A percentile compares a stretch with the other conserved stretches of the same genome.
phyloP scores from a whole-genome alignment of 2,329 filamentous ascomycete genomes.

The Ophiobolus disseminans region DNA sequence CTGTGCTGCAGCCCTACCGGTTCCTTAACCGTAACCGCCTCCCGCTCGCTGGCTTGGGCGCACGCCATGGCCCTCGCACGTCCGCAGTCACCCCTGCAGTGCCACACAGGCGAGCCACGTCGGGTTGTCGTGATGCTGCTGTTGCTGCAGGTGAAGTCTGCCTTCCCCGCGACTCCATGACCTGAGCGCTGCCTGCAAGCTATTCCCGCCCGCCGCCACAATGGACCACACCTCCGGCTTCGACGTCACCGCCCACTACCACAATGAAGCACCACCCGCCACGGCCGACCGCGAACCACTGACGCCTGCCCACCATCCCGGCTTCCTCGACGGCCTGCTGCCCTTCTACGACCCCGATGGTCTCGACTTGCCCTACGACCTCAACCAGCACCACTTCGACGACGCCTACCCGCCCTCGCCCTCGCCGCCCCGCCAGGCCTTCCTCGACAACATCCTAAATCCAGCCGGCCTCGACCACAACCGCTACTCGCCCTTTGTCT shows the following conservation, averaged over 20 bases:
- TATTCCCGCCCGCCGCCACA: conserved; percentile 22
- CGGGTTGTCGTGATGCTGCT: background rate
- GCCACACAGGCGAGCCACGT: background rate
- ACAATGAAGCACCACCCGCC: conserved; percentile 4
- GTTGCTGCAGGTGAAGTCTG: conserved; percentile 3
- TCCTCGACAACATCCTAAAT: conserved; percentile 43
- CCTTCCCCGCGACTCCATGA: conserved; percentile 2
- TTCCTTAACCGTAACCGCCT: background rate
- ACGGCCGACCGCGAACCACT: background rate
- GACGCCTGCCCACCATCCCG: conserved; percentile 8
- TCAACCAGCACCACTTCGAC: conserved; percentile 16
- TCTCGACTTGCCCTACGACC: conserved; percentile 5
- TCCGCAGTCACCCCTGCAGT: conserved; percentile 7
- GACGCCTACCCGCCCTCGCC: conserved; percentile 23
- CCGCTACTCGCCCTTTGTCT: conserved; percentile 20
- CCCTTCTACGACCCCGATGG: conserved; percentile 6
- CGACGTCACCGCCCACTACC: conserved; percentile 8
- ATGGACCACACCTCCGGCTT: conserved; percentile 16
- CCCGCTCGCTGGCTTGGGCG: no score
- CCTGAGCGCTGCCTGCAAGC: conserved; percentile 4
- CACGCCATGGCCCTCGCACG: background rate
- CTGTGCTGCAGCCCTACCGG: background rate
- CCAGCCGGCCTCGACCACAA: conserved; percentile 24
- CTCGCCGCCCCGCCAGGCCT: conserved; percentile 26
- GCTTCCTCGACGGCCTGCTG: conserved; percentile 4